Percentiles rank a stretch among this genome's conserved stretches.
phyloP scores from a whole-genome alignment of 768 basidiomycete species.

The Pholiota microspora region DNA sequence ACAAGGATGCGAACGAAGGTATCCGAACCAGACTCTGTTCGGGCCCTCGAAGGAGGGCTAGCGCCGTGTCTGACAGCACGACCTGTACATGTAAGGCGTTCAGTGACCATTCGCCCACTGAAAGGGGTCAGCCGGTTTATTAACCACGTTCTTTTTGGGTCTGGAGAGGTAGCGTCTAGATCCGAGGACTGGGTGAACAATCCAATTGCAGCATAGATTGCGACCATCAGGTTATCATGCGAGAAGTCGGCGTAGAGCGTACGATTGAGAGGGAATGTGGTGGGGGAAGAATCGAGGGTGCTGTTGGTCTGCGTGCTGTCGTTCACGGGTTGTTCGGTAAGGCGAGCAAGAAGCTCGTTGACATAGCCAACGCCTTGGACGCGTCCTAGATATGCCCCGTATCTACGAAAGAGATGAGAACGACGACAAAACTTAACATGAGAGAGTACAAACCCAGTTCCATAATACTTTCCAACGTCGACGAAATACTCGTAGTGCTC shows the following conservation, averaged over 20 bases:
- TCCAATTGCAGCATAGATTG: slow-evolving; percentile 67
- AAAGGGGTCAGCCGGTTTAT: slow-evolving; percentile 70
- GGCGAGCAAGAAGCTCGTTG: slow-evolving; percentile 84
- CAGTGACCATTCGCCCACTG: slow-evolving; percentile 69
- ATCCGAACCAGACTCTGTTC: background rate
- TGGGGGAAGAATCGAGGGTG: slow-evolving; percentile 61
- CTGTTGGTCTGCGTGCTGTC: slow-evolving; percentile 77
- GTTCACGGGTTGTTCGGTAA: slow-evolving; percentile 58
- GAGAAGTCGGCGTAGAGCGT: slow-evolving; percentile 77
- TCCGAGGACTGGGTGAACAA: slow-evolving; percentile 38
- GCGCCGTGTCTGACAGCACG: background rate
- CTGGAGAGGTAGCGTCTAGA: slow-evolving; percentile 31
- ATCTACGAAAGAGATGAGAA: slow-evolving; percentile 31
- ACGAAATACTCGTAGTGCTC: slow-evolving; percentile 63
- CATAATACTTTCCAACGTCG: slow-evolving; percentile 79
- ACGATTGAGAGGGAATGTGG: slow-evolving; percentile 70
- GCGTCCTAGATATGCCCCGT: slow-evolving; percentile 66
- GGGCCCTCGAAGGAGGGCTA: background rate
- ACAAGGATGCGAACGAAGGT: background rate
- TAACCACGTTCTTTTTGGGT: slow-evolving; percentile 47
- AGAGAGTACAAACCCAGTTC: slow-evolving; percentile 53
- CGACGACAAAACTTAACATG: background rate
- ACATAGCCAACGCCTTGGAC: slow-evolving; percentile 86
- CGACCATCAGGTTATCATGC: slow-evolving; percentile 84
- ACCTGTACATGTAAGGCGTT: slow-evolving; percentile 53